Evolutionary conservation across 2,329 filamentous ascomycete genomes (phyloP).

Genomic region (Fusarium anguioides): DNA sequence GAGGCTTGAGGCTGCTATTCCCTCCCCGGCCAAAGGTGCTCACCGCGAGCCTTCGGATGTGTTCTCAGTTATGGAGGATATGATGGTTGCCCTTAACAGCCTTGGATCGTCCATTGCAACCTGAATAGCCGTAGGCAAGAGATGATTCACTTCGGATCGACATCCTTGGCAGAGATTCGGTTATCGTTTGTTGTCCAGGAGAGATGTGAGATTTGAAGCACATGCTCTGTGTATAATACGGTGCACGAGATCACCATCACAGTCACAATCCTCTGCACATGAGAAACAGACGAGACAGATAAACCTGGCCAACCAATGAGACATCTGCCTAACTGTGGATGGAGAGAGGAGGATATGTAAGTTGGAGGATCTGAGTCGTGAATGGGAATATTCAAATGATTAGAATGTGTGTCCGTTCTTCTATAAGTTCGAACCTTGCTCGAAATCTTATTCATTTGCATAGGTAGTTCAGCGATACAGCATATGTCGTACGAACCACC

Average conservation of each 20-base stretch:
- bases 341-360: neutral
- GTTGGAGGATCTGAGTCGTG: neutral
- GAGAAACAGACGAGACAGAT: conserved; percentile 10
- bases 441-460: neutral
- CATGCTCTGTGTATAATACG: conserved; percentile 21
- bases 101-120: conserved; percentile 19
- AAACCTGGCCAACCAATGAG: conserved; percentile 3
- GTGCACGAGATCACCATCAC: conserved; percentile 39
- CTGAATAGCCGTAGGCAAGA: conserved; percentile 4
- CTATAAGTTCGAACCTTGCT: no score
- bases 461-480: neutral
- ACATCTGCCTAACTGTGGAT: neutral
- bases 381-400: neutral
- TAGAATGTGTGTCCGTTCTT: neutral
- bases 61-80: conserved; percentile 15
- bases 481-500: neutral
- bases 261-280: conserved; percentile 20
- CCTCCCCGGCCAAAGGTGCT: conserved; percentile 14
- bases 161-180: conserved; percentile 6
- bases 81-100: conserved; percentile 30
- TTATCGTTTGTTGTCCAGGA: conserved; percentile 24
- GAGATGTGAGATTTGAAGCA: conserved; percentile 23
- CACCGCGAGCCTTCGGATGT: conserved; percentile 10
- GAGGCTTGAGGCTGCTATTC: conserved; percentile 30
- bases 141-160: conserved; percentile 9